Base-by-base conservation (phyloP, 116 monocot species). In the Phalaenopsis hybrid region DNA sequence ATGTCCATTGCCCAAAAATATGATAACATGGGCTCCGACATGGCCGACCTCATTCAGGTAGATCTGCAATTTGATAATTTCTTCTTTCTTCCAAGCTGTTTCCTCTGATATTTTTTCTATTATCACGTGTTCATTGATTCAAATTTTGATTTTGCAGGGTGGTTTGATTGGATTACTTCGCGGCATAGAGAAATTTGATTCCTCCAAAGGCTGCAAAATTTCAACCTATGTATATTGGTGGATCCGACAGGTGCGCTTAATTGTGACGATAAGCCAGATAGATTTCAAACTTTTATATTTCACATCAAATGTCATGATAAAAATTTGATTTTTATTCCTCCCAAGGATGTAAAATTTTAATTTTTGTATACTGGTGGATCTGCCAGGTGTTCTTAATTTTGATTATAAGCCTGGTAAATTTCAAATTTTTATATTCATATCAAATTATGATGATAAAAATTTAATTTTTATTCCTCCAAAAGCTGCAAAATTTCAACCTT, bases 181-280 rank as follows among this genome's bases (percentile, higher is more conserved):
- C 68, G 99, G 99, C 57, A 99, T 99, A 83, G 99, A 95, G 85
- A 99, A 99, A 82, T 99, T 90, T 82, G 99, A 99, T 89, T 92
- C 95, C 23, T 90, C 95, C 46, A 99, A 89, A 83, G 99, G 99
- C 31, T 99, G 84, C 80, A 90, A 69, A 81, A 90, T 99, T 86
- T 99, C 99, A 77, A 99, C 99, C 65, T 99, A 99, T 85, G 99
- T 99, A 4, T 99, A 99, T 79, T 99, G 95, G 95, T 99, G 99
- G 99, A 99, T 99, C 52, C 93, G 99, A 2, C 99, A 99, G 95
- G 99, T 99, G 59, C 78, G 73, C n/a, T 10, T 80, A 7, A 34
- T 72, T 72, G 15, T 72, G 41, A 63, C 23, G 6, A 21, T 63
- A 63, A 63, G 63, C 63, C 20, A 63, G 23, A 63, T 59, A 59